These are phyloP conservation scores for Mercurialis annua DNA, from an alignment of 345 rosid species.

Conservation along the genomic window DNA sequence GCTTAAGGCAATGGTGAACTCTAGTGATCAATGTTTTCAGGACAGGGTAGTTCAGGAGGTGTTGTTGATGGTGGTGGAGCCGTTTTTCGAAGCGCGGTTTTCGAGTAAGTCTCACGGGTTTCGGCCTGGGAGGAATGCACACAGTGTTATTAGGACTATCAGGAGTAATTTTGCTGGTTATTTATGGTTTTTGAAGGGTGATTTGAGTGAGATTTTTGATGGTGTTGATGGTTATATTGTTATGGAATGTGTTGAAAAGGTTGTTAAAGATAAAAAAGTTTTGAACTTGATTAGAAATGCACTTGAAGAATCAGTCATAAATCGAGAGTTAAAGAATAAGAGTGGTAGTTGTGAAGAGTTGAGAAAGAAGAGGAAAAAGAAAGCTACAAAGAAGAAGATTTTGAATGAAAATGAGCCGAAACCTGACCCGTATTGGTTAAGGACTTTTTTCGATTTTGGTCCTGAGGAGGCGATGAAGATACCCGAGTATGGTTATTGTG, in stretches of 20 bases:
- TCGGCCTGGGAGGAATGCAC: conserved; percentile 90
- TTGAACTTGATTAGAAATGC: conserved; percentile 57
- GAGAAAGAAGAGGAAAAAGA: conserved; percentile 40
- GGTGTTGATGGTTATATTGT: conserved; percentile 47
- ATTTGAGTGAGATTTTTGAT: conserved; percentile 57
- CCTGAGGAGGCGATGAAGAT: conserved; percentile 87
- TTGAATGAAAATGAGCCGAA: conserved; percentile 79
- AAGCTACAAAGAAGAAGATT: conserved; percentile 66
- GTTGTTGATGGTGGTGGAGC: conserved; percentile 76
- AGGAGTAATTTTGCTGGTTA: conserved; percentile 90
- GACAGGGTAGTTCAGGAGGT: conserved; percentile 92
- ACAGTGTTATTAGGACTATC: conserved; percentile 80
- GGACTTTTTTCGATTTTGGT: conserved; percentile 77
- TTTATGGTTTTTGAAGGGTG: conserved; percentile 85
- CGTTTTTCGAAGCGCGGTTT: conserved; percentile 75
- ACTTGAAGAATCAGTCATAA: conserved; percentile 33
- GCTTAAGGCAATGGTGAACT: conserved; percentile 43
- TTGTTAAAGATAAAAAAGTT: conserved; percentile 68
- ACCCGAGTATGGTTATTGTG: conserved; percentile 83
- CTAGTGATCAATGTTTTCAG: conserved; percentile 68
- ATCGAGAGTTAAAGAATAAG: conserved; percentile 20
- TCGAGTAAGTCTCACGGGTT: conserved; percentile 69
- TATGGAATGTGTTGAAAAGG: conserved; percentile 53
- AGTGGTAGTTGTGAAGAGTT: conserved; percentile 32
- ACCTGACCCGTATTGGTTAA: conserved; percentile 94